A percentile compares a stretch with the other conserved stretches of the same genome.
These are phyloP conservation scores for Phytophthora cryptogea DNA, from an alignment of 352 stramenopile genomes.

Conservation along the genomic window DNA sequence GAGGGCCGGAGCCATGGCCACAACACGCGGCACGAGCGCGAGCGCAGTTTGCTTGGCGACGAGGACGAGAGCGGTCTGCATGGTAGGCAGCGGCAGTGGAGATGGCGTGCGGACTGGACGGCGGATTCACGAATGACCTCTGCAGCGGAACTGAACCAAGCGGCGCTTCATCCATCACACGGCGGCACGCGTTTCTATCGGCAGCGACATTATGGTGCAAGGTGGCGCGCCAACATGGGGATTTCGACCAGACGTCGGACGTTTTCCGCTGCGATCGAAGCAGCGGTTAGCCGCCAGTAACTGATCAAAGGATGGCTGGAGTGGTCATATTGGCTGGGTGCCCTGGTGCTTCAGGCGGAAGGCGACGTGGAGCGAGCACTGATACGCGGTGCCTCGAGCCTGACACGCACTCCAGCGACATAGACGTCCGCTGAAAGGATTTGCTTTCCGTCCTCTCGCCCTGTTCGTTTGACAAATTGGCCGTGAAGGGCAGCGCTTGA, in stretches of 20 bases:
- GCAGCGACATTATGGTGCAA: conserved; percentile 21
- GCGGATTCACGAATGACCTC: conserved; percentile 29
- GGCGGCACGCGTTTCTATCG: conserved; percentile 26
- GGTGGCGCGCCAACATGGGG: conserved; percentile 12
- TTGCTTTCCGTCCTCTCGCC: conserved; percentile 4
- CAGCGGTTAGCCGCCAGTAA: neutral
- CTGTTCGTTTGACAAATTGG: too few species aligned
- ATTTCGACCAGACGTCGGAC: neutral
- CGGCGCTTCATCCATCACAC: conserved; percentile 7
- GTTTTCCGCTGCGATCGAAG: neutral
- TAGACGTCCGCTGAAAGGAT: neutral
- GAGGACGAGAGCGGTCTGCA: conserved; percentile 34
- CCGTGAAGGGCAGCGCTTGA: too few species aligned
- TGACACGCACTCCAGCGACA: neutral
- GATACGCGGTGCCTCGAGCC: too few species aligned
- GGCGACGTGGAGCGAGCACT: neutral
- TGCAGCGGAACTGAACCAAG: conserved; percentile 7
- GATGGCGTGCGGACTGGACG: conserved; percentile 15
- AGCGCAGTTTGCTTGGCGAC: conserved; percentile 32
- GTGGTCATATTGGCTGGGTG: too few species aligned
- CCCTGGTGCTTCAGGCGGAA: neutral
- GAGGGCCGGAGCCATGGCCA: conserved; percentile 23
- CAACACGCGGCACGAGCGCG: conserved; percentile 19
- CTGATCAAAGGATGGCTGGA: too few species aligned
- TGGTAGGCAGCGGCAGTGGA: conserved; percentile 18